Percentiles rank a stretch among this genome's conserved stretches.
These are phyloP conservation scores for Pichia sp. DNA, from an alignment of 1,139 yeast species.

Conservation along the genomic window DNA sequence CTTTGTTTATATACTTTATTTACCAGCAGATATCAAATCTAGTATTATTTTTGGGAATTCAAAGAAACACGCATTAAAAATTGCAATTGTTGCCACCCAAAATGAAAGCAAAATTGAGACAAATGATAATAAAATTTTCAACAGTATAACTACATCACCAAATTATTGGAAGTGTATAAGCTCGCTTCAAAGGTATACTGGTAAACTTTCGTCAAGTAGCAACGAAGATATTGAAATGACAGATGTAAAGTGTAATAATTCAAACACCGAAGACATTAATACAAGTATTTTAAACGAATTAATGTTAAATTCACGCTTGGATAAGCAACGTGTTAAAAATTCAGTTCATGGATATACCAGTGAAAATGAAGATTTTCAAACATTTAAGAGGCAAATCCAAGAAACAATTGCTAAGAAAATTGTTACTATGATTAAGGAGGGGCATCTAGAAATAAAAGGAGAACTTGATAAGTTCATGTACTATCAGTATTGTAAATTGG, in stretches of 20 bases:
- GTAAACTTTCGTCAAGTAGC: no score
- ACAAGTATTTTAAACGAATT: slow-evolving; percentile 2
- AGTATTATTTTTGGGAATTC: slow-evolving; percentile 12
- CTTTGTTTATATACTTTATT: slow-evolving; percentile 18
- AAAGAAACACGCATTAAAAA: slow-evolving; percentile 15
- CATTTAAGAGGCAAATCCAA: slow-evolving; percentile 7
- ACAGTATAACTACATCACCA: slow-evolving; percentile 12
- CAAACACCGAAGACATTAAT: background rate
- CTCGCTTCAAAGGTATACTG: background rate
- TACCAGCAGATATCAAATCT: slow-evolving; percentile 14
- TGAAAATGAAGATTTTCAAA: background rate
- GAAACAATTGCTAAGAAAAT: slow-evolving; percentile 16
- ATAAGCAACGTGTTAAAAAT: slow-evolving; percentile 12
- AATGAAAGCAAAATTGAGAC: background rate
- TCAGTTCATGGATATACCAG: slow-evolving; percentile 2
- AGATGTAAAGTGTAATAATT: background rate
- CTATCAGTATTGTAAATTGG: slow-evolving; percentile 16
- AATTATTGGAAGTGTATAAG: slow-evolving; percentile 7
- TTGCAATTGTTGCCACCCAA: slow-evolving; percentile 7
- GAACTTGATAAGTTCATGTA: slow-evolving; percentile 20
- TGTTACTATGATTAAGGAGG: slow-evolving; percentile 12
- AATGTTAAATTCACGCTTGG: slow-evolving; percentile 13
- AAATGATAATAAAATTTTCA: slow-evolving; percentile 5
- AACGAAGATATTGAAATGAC: background rate
- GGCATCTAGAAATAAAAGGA: slow-evolving; percentile 1